A percentile compares a stretch with the other conserved stretches of the same genome.
These are phyloP conservation scores for Entelexis paramagnoliae DNA, from an alignment of 1,139 yeast species.

Conservation along the genomic window DNA sequence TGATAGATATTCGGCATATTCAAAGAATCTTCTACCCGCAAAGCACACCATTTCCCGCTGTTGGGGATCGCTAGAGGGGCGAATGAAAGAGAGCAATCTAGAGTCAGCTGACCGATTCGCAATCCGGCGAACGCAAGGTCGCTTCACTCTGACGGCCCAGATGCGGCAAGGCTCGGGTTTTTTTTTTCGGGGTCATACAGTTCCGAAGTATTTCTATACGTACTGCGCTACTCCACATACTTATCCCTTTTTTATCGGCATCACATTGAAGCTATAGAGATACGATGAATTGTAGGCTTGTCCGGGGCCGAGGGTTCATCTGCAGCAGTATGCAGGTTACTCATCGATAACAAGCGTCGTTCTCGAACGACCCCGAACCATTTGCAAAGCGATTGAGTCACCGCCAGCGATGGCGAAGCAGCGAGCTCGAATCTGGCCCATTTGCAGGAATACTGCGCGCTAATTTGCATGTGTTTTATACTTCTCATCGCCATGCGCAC, in stretches of 20 bases:
- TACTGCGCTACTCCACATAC: no score
- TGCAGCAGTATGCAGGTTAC: conserved; percentile 6
- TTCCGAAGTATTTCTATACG: no score
- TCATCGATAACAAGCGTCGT: conserved; percentile 6
- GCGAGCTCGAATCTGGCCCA: neutral
- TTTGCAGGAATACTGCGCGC: neutral
- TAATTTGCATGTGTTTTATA: no score
- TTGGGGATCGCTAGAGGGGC: neutral
- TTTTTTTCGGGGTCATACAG: no score
- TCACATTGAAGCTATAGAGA: no score
- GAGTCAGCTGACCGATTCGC: neutral
- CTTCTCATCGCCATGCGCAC: no score
- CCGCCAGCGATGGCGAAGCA: neutral
- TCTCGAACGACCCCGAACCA: conserved; percentile 1
- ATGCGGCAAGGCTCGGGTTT: no score
- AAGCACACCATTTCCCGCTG: neutral
- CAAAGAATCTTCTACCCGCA: neutral
- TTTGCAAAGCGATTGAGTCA: neutral
- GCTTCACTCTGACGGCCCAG: no score
- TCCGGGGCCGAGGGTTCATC: neutral
- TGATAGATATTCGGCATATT: neutral
- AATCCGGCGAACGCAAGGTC: no score
- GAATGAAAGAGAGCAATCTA: neutral
- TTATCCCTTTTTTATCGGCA: neutral
- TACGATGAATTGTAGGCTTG: neutral